phyloP scores from a whole-genome alignment of 371 early-diverging fungal species.

The Phascolomyces articulosus region DNA sequence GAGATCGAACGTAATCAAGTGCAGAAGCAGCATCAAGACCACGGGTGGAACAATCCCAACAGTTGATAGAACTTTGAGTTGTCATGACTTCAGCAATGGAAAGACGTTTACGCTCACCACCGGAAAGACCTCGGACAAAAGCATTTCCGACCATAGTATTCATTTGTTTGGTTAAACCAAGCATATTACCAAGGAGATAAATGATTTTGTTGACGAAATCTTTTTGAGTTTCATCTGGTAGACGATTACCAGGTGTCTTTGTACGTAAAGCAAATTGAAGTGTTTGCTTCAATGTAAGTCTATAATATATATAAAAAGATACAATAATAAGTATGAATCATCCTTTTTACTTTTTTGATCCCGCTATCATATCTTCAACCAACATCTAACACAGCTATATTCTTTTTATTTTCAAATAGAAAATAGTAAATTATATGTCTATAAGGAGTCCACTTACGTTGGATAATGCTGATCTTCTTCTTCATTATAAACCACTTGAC shows the following conservation, averaged over 20 bases:
- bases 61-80: slow-evolving; percentile 68
- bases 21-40: slow-evolving; percentile 92
- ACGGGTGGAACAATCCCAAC: slow-evolving; percentile 87
- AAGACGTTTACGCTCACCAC: slow-evolving; percentile 87
- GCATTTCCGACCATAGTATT: slow-evolving; percentile 85
- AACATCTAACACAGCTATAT: no score
- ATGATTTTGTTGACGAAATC: slow-evolving; percentile 35
- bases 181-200: slow-evolving; percentile 54
- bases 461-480: slow-evolving; percentile 56
- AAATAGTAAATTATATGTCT: no score
- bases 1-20: slow-evolving; percentile 68
- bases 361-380: no score
- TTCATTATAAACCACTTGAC: slow-evolving; percentile 49
- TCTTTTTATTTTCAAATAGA: no score
- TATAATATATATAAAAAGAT: neutral
- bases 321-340: no score
- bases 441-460: no score
- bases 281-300: slow-evolving; percentile 50
- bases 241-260: slow-evolving; percentile 46
- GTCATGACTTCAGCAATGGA: slow-evolving; percentile 87
- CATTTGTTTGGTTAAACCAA: slow-evolving; percentile 71
- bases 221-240: slow-evolving; percentile 20
- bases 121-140: slow-evolving; percentile 79
- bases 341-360: no score
- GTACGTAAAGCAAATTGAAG: slow-evolving; percentile 50